Percentiles rank a stretch among this genome's conserved stretches.
These are phyloP conservation scores for Xylaria nigripes DNA, from an alignment of 495 filamentous ascomycete species.

Conservation along the genomic window DNA sequence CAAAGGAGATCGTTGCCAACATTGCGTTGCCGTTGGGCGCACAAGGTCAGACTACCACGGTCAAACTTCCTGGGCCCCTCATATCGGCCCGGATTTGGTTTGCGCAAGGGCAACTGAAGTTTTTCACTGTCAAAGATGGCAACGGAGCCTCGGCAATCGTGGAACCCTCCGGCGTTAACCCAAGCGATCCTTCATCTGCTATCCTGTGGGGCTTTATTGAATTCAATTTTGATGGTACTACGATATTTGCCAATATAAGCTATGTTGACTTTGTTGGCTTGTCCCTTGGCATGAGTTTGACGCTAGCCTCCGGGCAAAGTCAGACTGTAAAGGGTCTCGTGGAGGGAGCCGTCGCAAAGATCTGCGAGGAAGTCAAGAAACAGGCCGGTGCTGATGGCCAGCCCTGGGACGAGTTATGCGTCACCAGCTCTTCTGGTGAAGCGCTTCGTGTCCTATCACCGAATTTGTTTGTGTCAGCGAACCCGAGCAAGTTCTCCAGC, in stretches of 20 bases:
- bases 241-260: constrained; percentile 38
- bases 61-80: constrained; percentile 34
- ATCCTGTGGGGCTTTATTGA: constrained; percentile 43
- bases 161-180: constrained; percentile 36
- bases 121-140: constrained; percentile 27
- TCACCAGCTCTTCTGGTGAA: constrained; percentile 22
- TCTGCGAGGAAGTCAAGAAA: constrained; percentile 31
- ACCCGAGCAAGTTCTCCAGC: constrained; percentile 20
- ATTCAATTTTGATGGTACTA: constrained; percentile 29
- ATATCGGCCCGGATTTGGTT: constrained; percentile 37
- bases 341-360: constrained; percentile 21
- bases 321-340: constrained; percentile 31
- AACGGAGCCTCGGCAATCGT: constrained; percentile 27
- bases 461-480: constrained; percentile 24
- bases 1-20: constrained; percentile 23
- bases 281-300: constrained; percentile 32
- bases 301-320: constrained; percentile 19
- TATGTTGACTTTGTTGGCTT: constrained; percentile 44
- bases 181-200: constrained; percentile 32
- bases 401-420: constrained; percentile 34
- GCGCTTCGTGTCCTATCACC: constrained; percentile 35
- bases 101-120: constrained; percentile 34
- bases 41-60: constrained; percentile 27
- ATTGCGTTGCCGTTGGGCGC: constrained; percentile 24
- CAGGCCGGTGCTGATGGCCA: constrained; percentile 29